These are phyloP conservation scores for Sordariomycetes sp. DNA, from an alignment of 2,329 filamentous ascomycete species.

Conservation along the genomic window DNA sequence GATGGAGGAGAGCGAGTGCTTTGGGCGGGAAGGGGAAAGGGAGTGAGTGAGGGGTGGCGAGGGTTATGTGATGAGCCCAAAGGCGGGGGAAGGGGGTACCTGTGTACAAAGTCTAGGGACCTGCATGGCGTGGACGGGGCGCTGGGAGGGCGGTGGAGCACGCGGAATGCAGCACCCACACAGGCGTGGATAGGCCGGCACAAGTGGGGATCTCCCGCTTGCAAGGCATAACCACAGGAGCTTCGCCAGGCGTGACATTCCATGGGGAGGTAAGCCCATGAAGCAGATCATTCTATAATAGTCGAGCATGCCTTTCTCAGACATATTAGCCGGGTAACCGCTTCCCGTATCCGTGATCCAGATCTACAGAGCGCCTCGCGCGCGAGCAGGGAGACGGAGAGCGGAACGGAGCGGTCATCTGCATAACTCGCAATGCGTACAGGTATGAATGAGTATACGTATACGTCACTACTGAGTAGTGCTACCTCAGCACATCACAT, in stretches of 20 bases:
- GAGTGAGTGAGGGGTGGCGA: slow-evolving; percentile 3
- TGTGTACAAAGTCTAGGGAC: background rate
- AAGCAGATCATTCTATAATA: too few species aligned
- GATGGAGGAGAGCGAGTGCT: background rate
- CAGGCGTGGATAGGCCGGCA: too few species aligned
- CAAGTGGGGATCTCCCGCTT: too few species aligned
- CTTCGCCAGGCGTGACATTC: too few species aligned
- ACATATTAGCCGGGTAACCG: too few species aligned
- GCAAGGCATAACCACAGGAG: too few species aligned
- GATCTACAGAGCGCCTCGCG: too few species aligned
- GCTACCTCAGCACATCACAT: background rate
- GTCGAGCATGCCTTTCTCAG: too few species aligned
- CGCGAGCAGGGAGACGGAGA: background rate
- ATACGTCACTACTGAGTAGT: background rate
- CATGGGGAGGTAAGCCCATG: too few species aligned
- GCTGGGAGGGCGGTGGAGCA: background rate
- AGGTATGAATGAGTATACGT: background rate
- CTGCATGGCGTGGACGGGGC: background rate
- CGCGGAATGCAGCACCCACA: too few species aligned
- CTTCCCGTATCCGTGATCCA: too few species aligned
- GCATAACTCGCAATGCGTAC: background rate
- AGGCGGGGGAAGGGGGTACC: slow-evolving; percentile 1
- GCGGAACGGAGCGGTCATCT: background rate
- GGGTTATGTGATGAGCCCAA: background rate
- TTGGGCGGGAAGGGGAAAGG: background rate